These are phyloP conservation scores for Penicillium desertorum DNA, from an alignment of 495 filamentous ascomycete genomes.

Conservation along the genomic window DNA sequence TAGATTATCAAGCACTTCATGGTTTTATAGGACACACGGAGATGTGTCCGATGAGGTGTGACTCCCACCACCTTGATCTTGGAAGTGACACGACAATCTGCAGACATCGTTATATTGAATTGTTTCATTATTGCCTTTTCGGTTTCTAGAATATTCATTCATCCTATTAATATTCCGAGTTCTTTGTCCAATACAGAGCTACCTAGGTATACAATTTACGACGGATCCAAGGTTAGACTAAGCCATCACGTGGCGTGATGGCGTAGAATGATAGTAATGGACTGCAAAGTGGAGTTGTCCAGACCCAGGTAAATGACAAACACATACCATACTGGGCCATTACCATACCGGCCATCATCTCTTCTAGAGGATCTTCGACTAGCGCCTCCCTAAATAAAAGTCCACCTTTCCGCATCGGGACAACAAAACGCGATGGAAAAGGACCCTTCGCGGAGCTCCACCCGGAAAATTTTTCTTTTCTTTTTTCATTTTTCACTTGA, in stretches of 20 bases:
- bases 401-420: constrained; percentile 31
- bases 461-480: constrained; percentile 23
- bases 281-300: not conserved
- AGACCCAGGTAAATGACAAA: constrained; percentile 17
- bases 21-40: constrained; percentile 9
- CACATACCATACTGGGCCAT: constrained; percentile 19
- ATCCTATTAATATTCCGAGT: not conserved
- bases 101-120: not conserved
- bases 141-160: not conserved
- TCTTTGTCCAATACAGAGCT: too few species aligned
- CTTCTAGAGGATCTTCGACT: constrained; percentile 12
- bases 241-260: constrained; percentile 8
- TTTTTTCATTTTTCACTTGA: constrained; percentile 4
- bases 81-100: not conserved
- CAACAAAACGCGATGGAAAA: constrained; percentile 24
- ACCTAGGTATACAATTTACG: too few species aligned
- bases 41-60: constrained; percentile 16
- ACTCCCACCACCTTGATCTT: not conserved
- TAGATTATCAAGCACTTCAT: constrained; percentile 12
- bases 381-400: not conserved
- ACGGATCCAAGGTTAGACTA: not conserved
- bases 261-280: constrained; percentile 1
- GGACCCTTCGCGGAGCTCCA: constrained; percentile 24
- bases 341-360: constrained; percentile 1
- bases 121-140: not conserved